Evolutionary conservation across 2,329 filamentous ascomycete genomes (phyloP).

Genomic region (Neurospora crassa): DNA sequence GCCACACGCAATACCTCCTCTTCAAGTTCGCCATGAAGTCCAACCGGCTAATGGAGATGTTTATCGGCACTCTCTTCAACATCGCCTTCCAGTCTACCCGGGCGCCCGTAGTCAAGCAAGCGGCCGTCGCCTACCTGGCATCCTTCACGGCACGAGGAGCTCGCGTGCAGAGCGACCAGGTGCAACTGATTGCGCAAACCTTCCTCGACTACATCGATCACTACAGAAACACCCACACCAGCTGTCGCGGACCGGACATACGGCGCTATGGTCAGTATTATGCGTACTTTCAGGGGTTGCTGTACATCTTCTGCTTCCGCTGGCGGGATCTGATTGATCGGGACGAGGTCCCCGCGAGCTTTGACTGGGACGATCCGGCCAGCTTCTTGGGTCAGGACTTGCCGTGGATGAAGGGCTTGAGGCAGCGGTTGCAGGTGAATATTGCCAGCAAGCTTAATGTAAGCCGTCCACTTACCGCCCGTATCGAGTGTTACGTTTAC

Average conservation of each 20-base stretch:
- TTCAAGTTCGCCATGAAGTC: conserved; percentile 91
- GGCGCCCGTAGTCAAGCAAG: conserved; percentile 66
- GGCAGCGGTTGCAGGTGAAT: conserved; percentile 63
- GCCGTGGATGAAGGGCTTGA: conserved; percentile 65
- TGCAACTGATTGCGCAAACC: conserved; percentile 74
- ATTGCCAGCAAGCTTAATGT: conserved; percentile 79
- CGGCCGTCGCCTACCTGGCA: conserved; percentile 78
- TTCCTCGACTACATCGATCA: conserved; percentile 69
- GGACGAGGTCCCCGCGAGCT: conserved; percentile 38
- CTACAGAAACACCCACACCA: conserved; percentile 65
- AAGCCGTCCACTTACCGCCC: too few species aligned
- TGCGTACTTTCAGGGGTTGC: conserved; percentile 73
- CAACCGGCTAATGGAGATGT: conserved; percentile 68
- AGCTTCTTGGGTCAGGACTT: conserved; percentile 62
- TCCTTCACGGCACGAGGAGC: conserved; percentile 79
- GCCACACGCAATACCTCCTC: conserved; percentile 89
- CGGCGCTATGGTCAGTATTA: conserved; percentile 80
- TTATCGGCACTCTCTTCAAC: conserved; percentile 68
- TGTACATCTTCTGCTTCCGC: conserved; percentile 96
- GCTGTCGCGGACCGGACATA: conserved; percentile 74
- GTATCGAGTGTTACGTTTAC: too few species aligned
- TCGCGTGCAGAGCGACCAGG: conserved; percentile 63
- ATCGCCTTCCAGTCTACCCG: conserved; percentile 60
- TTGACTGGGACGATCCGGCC: conserved; percentile 52
- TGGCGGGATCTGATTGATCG: conserved; percentile 80